These are phyloP conservation scores for Quercus phellos DNA, from an alignment of 331 rosid genomes.

Conservation along the genomic window DNA sequence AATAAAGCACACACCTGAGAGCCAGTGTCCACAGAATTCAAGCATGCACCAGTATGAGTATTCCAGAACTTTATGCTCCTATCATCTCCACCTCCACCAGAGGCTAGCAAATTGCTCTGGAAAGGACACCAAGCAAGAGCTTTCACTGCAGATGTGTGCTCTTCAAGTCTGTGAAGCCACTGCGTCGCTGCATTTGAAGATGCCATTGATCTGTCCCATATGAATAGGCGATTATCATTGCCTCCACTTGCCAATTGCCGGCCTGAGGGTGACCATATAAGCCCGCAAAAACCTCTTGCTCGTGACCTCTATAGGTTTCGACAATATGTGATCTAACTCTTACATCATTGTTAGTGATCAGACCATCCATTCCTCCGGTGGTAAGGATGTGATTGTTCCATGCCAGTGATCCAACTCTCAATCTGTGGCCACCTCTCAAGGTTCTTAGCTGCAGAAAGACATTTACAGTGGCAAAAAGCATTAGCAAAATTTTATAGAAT, in stretches of 20 bases:
- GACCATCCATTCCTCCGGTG: conserved; percentile 80
- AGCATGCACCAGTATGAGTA: conserved; percentile 80
- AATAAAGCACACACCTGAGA: conserved; percentile 76
- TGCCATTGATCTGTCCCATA: conserved; percentile 54
- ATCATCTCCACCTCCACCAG: conserved; percentile 84
- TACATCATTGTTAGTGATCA: conserved; percentile 62
- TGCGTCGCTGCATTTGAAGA: conserved; percentile 59
- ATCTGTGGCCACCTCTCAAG: conserved; percentile 63
- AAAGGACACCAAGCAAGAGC: conserved; percentile 94
- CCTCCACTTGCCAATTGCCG: conserved; percentile 60
- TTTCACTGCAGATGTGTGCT: conserved; percentile 83
- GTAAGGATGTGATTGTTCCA: conserved; percentile 81
- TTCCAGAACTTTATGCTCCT: conserved; percentile 84
- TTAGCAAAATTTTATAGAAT: background rate
- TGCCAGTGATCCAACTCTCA: conserved; percentile 68
- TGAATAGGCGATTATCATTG: conserved; percentile 46
- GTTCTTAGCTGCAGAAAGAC: conserved; percentile 55
- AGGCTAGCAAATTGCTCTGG: conserved; percentile 70
- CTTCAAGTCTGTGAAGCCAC: conserved; percentile 84
- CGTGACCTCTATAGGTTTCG: conserved; percentile 45
- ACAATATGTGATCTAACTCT: conserved; percentile 40
- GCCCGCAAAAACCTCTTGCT: conserved; percentile 54
- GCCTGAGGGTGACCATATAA: conserved; percentile 53
- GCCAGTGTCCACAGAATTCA: conserved; percentile 78
- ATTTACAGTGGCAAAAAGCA: background rate